Base-by-base conservation (phyloP, 345 rosid genomes). In the Heritiera fomes region DNA sequence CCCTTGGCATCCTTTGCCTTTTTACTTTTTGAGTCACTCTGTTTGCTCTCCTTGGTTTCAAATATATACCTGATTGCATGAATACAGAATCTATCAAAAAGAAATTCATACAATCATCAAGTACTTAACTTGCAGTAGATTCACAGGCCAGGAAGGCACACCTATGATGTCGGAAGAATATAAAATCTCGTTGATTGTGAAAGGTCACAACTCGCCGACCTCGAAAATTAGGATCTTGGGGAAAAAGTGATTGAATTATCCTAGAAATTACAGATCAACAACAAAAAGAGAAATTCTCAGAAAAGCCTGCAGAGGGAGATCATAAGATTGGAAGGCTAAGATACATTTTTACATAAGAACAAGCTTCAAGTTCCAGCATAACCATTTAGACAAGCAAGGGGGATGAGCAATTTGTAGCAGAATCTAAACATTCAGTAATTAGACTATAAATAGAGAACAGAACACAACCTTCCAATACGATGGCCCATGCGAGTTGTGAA, bases 121-220 rank as follows among this genome's bases (percentile, higher is more conserved):
- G 17, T 75, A 7, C 34, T 23, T 3, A 46, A 58, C 43, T 41
- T 45, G n/a, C 63, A 49, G 23, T 56, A 58, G 18, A n/a, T 23
- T 40, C 38, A 58, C n/a, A 30, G 47, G 59, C 63, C 49, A 50
- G 46, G 56, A 11, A 45, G 73, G 77, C 87, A 34, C 73, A 96
- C 98, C 99, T 84, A 76, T 94, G 99, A 83, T 97, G 99, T 55
- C 99, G 85, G 82, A 97, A 94, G 82, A 97, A 93, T 78, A 97
- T 89, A 68, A 91, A 94, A 83, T 97, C 99, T 1, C 98, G 89
- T 85, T 97, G 98, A 86, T 97, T 97, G 83, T 97, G 98, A 58
- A 97, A 94, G 14, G 99, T 97, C 18, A 89, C 96, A 84, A 97
- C 98, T 81, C 98, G 86, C 11, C 98, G 89, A 75, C 98, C 98